phyloP scores from a whole-genome alignment of 257 asterid species.

The Craterostigma plantagineum region DNA sequence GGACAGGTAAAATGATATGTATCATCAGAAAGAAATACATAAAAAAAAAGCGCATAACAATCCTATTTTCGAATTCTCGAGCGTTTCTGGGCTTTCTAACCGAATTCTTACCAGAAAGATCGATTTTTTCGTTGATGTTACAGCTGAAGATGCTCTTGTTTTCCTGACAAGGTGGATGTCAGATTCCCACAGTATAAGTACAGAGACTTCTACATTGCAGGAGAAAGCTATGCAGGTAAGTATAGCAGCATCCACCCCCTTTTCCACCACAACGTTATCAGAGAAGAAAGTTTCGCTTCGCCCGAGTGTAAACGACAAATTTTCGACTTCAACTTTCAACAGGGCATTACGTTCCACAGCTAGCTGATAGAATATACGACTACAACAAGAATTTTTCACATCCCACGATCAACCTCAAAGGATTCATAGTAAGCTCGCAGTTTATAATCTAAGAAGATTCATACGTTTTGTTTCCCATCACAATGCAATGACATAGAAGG shows the following conservation, averaged over 20 bases:
- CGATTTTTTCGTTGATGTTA: not conserved
- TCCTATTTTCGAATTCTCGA: not conserved
- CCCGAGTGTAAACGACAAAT: no score
- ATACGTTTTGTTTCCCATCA: not conserved
- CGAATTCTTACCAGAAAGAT: not conserved
- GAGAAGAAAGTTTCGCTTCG: no score
- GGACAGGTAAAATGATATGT: no score
- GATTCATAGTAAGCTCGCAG: constrained; percentile 47
- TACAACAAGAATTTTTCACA: constrained; percentile 25
- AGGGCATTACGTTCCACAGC: constrained; percentile 80
- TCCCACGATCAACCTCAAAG: constrained; percentile 56
- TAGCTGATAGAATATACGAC: constrained; percentile 40
- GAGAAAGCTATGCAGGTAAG: constrained; percentile 80
- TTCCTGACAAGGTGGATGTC: constrained; percentile 57
- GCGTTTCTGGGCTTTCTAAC: no score
- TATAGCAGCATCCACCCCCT: not conserved
- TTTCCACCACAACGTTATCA: no score
- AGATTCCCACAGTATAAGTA: constrained; percentile 50
- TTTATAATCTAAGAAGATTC: no score
- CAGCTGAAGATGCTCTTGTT: constrained; percentile 62
- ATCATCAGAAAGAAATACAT: not conserved
- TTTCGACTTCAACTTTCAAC: no score
- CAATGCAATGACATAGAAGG: no score
- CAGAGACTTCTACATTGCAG: constrained; percentile 55
- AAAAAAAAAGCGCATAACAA: not conserved